Percentiles rank a stretch among this genome's conserved stretches.
These are phyloP conservation scores for Tillandsia fasciculata DNA, from an alignment of 176 grass and related monocot genomes.

Conservation along the genomic window DNA sequence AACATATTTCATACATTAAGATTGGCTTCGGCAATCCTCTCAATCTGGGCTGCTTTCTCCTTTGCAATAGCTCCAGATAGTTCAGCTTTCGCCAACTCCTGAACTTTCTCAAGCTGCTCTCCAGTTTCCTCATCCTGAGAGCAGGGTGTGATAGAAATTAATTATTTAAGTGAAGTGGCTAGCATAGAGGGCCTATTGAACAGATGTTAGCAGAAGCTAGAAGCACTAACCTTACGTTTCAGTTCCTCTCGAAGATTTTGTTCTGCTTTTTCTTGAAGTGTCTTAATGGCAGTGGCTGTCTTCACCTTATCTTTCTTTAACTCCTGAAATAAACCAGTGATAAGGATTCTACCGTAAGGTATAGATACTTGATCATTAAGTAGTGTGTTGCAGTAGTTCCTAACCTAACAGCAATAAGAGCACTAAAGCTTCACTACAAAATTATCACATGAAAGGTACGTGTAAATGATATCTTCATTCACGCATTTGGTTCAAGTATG, in stretches of 20 bases:
- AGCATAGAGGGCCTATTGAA: not conserved
- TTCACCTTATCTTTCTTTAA: slow-evolving; percentile 78
- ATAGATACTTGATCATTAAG: too few species aligned
- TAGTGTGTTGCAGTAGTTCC: too few species aligned
- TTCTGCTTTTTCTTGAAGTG: slow-evolving; percentile 64
- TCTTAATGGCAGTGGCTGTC: slow-evolving; percentile 46
- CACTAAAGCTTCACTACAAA: too few species aligned
- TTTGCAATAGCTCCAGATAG: slow-evolving; percentile 66
- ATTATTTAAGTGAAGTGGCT: slow-evolving; percentile 2
- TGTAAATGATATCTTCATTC: too few species aligned
- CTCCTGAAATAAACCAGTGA: slow-evolving; percentile 48
- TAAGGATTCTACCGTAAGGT: slow-evolving; percentile 3
- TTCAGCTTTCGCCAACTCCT: slow-evolving; percentile 80
- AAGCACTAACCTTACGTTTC: slow-evolving; percentile 46
- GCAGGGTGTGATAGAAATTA: not conserved
- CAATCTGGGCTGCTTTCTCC: slow-evolving; percentile 85
- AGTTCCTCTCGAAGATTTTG: slow-evolving; percentile 59
- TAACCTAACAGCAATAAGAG: too few species aligned
- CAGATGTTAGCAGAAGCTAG: not conserved
- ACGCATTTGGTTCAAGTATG: too few species aligned
- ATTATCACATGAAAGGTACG: too few species aligned
- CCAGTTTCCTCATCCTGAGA: slow-evolving; percentile 68
- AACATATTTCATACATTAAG: slow-evolving; percentile 57
- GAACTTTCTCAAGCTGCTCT: slow-evolving; percentile 56
- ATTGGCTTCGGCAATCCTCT: slow-evolving; percentile 93